These are phyloP conservation scores for Polygonum aviculare DNA, from an alignment of 148 eudicot genomes.

Conservation along the genomic window DNA sequence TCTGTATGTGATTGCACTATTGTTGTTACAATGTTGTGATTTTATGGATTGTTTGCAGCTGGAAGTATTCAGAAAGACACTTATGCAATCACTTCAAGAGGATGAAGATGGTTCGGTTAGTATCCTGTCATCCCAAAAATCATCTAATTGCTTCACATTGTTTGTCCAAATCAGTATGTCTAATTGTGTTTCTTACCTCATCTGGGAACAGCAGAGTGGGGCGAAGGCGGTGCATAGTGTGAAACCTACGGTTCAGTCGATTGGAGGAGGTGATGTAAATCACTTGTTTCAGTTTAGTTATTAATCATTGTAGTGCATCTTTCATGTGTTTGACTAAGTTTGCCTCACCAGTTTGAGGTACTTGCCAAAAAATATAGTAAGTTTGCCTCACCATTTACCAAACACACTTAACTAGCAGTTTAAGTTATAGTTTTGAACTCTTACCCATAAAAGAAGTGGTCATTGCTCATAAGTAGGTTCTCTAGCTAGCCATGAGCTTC, in stretches of 20 bases:
- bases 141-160: neutral
- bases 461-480: neutral
- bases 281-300: neutral
- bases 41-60: slow-evolving; percentile 35
- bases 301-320: neutral
- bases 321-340: neutral
- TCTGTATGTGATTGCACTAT: neutral
- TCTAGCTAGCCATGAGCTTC: neutral
- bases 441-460: neutral
- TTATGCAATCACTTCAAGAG: slow-evolving; percentile 85
- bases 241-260: slow-evolving; percentile 30
- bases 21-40: neutral
- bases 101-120: slow-evolving; percentile 71
- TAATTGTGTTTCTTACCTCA: neutral
- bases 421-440: neutral
- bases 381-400: too few species aligned
- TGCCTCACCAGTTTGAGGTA: neutral
- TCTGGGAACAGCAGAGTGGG: slow-evolving; percentile 20
- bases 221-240: slow-evolving; percentile 18
- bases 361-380: neutral
- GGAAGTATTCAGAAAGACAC: slow-evolving; percentile 83
- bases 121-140: neutral
- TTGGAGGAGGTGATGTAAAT: slow-evolving; percentile 29
- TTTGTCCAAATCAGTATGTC: neutral
- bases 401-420: neutral